These are phyloP conservation scores for Entomophthora muscae DNA, from an alignment of 371 early-diverging fungal species.

Conservation along the genomic window DNA sequence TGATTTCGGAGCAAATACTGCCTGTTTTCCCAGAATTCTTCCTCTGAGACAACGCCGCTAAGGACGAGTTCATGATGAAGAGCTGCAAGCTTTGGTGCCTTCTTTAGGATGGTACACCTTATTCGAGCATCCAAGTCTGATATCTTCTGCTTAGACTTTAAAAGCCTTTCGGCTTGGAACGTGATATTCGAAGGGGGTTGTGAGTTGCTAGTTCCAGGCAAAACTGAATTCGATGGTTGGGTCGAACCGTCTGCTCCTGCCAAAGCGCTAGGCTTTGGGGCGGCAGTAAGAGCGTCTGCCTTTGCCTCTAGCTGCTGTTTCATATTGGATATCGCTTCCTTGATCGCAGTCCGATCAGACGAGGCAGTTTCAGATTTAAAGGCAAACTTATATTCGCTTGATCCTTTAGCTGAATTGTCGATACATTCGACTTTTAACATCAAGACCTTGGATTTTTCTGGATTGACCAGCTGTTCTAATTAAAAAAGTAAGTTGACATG, in stretches of 20 bases:
- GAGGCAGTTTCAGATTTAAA: neutral
- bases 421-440: neutral
- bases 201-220: too few relatives aligned
- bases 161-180: neutral
- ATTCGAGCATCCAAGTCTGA: neutral
- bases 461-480: neutral
- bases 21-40: constrained; percentile 78
- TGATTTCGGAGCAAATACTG: constrained; percentile 55
- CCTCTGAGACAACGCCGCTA: constrained; percentile 52
- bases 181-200: neutral
- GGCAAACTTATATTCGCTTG: neutral
- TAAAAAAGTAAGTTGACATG: too few relatives aligned
- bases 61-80: constrained; percentile 70
- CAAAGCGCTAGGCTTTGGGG: neutral
- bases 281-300: neutral
- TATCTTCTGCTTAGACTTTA: neutral
- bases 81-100: constrained; percentile 17
- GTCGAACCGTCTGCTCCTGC: too few relatives aligned
- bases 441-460: neutral
- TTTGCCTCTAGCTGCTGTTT: neutral
- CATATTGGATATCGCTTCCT: neutral
- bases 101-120: neutral
- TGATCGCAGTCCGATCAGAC: neutral
- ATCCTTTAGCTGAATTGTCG: neutral
- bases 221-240: too few relatives aligned